Base-by-base conservation (phyloP, 2,329 filamentous ascomycete species). In the Aspergillus texensis region DNA sequence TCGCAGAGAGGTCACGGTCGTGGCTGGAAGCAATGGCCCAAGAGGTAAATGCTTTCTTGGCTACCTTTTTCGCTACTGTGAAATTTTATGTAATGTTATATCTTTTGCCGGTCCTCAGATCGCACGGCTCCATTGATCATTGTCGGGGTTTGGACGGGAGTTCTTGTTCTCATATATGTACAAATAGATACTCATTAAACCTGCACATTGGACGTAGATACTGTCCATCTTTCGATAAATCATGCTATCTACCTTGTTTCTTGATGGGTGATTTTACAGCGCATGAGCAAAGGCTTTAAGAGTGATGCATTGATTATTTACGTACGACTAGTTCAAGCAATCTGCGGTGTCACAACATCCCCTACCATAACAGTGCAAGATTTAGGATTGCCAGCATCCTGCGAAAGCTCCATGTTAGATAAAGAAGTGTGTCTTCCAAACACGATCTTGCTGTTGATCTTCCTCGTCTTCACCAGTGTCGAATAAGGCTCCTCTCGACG, bases 401-500 rank as follows among this genome's bases (percentile, higher is more conserved):
- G 48, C 28, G 11, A 32, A 32, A 52, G 62, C 32, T 76, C 70
- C n/a, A 67, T 64, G 1, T 71, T 69, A 26, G 81, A 66, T 69
- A 83, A 75, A 63, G 81, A 81, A 41, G 84, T 82, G 79, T 99
- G 94, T 63, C 91, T 88, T 5, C 95, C 95, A 81, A 99, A 99
- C 69, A 91, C 91, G 3, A 97, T 90, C 77, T 93, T 93, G 1
- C 93, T 92, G 58, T 91, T 88, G 67, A 92, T 88, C 62, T 92
- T 87, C 69, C 95, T 86, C 12, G 92, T 96, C 81, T 96, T 97
- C 1, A 91, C 90, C 63, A 99, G 80, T 0, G 93, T 97, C 4
- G 91, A 86, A 73, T 95, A 96, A 0, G 95, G 95, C 76, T 98
- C 95, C 66, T 93, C 88, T 67, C 89, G 88, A 75, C 88, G 91